These are phyloP conservation scores for Vaccinium myrtillus DNA, from an alignment of 148 eudicot genomes.

Conservation along the genomic window DNA sequence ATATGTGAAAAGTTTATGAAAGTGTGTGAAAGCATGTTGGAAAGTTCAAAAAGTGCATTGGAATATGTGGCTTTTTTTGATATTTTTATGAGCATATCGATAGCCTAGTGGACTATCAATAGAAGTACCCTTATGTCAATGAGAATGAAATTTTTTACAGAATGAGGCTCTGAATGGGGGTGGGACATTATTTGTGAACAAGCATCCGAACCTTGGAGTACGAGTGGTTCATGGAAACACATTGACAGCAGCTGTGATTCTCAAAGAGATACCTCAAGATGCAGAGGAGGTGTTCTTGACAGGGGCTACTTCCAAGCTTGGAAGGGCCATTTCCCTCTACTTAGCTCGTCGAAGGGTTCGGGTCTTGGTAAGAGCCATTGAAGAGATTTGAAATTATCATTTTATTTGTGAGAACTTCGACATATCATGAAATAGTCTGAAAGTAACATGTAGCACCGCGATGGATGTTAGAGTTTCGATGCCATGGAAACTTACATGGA, in stretches of 20 bases:
- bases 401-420: background rate
- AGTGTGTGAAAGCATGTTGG: too few relatives aligned
- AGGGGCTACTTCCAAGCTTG: conserved; percentile 59
- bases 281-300: conserved; percentile 37
- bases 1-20: too few relatives aligned
- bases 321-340: conserved; percentile 55
- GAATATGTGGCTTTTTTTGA: too few relatives aligned
- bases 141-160: conserved; percentile 15
- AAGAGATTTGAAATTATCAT: background rate
- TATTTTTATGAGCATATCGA: too few relatives aligned
- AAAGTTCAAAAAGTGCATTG: too few relatives aligned
- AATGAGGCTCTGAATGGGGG: conserved; percentile 55
- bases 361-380: conserved; percentile 40
- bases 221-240: conserved; percentile 62
- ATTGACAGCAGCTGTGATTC: conserved; percentile 52
- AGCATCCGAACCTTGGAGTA: conserved; percentile 45
- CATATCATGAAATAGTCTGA: background rate
- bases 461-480: too few relatives aligned
- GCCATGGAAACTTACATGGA: background rate
- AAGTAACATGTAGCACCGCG: background rate
- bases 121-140: too few relatives aligned
- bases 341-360: conserved; percentile 42
- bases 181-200: conserved; percentile 42
- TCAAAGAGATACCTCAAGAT: conserved; percentile 29
- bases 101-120: too few relatives aligned